These are phyloP conservation scores for Diaporthe amygdali DNA, from an alignment of 2,329 filamentous ascomycete genomes.

Conservation along the genomic window DNA sequence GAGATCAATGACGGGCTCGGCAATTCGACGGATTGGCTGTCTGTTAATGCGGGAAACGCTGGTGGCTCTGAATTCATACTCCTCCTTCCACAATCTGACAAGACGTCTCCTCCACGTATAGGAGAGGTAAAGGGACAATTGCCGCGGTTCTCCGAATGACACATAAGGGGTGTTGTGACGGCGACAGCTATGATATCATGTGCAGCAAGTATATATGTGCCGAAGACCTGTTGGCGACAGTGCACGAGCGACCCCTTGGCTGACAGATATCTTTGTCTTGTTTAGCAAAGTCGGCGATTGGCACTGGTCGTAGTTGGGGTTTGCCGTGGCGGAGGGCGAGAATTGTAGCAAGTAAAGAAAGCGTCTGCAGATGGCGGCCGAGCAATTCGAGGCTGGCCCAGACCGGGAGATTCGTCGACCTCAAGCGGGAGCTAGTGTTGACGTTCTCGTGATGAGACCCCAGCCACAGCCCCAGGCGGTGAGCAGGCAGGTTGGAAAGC, in stretches of 20 bases:
- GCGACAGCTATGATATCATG: neutral
- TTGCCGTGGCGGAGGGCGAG: neutral
- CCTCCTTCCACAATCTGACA: neutral
- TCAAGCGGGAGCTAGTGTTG: neutral
- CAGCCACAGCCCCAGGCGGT: constrained; percentile 27
- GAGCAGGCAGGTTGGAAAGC: constrained; percentile 22
- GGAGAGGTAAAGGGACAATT: constrained; percentile 9
- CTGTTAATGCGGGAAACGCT: neutral
- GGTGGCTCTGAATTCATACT: constrained; percentile 4
- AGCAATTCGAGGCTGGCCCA: neutral
- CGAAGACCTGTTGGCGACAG: neutral
- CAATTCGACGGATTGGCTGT: neutral
- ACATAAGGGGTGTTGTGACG: constrained; percentile 24
- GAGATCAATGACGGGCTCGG: neutral
- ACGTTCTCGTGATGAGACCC: constrained; percentile 22
- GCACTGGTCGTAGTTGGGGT: neutral
- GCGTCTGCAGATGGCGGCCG: neutral
- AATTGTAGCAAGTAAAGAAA: neutral
- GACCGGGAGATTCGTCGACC: neutral
- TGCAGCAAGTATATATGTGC: neutral
- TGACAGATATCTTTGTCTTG: neutral
- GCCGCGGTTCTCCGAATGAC: neutral
- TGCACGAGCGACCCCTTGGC: neutral
- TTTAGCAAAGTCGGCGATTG: neutral
- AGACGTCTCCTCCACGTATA: constrained; percentile 14